Conservation (phyloP, 305 asterid species). For the Plantago rigida region DNA sequence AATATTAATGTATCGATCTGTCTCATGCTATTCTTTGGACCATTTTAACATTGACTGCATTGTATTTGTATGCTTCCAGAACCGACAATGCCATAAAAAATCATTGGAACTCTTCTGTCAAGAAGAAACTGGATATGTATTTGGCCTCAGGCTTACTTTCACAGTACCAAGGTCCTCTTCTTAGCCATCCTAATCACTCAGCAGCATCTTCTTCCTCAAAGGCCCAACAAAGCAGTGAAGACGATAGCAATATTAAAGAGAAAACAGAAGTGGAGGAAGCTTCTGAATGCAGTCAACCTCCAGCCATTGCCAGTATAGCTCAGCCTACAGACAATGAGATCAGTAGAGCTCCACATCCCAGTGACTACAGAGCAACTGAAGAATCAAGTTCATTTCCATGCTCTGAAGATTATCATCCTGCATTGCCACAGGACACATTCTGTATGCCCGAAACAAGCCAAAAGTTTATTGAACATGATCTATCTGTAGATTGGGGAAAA, state of each 20-base stretch:
- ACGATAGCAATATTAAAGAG: conserved; percentile 48
- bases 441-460: conserved; percentile 33
- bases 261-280: conserved; percentile 59
- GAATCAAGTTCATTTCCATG: conserved; percentile 36
- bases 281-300: conserved; percentile 85
- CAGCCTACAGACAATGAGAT: conserved; percentile 33
- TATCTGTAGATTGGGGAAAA: conserved; percentile 51
- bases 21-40: no score
- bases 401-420: conserved; percentile 40
- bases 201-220: conserved; percentile 54
- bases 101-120: conserved; percentile 98
- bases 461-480: conserved; percentile 43
- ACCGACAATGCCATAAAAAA: conserved; percentile 82
- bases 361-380: conserved; percentile 40
- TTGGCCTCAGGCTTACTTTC: conserved; percentile 80
- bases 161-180: conserved; percentile 55
- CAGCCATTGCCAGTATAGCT: conserved; percentile 43
- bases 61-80: conserved; percentile 32
- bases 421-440: conserved; percentile 39
- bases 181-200: conserved; percentile 40
- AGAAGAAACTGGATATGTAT: conserved; percentile 88
- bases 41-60: background rate
- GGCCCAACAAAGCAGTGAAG: conserved; percentile 73
- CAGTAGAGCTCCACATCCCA: conserved; percentile 7
- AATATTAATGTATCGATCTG: no score